phyloP scores from a whole-genome alignment of 2,329 filamentous ascomycete species.

The Sporothrix brunneoviolacea region DNA sequence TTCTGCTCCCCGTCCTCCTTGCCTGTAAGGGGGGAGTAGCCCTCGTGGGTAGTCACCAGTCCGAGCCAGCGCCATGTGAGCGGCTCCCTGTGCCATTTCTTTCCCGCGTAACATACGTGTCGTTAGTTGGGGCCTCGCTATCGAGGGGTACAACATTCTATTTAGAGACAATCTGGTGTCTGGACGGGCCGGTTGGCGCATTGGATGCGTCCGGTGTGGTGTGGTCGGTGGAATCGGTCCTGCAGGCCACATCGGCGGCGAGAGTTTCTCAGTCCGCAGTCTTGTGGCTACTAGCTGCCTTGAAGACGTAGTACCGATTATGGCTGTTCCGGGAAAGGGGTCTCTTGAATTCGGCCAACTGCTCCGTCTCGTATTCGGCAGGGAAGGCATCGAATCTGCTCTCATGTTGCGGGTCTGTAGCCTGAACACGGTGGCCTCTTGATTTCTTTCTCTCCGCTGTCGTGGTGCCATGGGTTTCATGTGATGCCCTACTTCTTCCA shows the following conservation, averaged over 20 bases:
- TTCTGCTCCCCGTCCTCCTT: not conserved
- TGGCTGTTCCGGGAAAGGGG: conserved; percentile 21
- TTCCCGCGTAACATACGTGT: not conserved
- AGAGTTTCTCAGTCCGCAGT: conserved; percentile 11
- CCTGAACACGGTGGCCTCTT: not conserved
- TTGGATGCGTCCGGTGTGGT: not conserved
- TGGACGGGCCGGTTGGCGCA: not conserved
- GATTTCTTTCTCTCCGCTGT: not conserved
- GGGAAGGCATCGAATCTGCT: conserved; percentile 21
- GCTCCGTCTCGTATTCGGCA: conserved; percentile 22
- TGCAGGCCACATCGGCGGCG: not conserved
- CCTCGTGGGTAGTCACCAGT: conserved; percentile 6
- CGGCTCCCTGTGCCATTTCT: conserved; percentile 23
- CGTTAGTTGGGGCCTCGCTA: not conserved
- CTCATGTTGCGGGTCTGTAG: conserved; percentile 10
- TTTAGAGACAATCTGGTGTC: not conserved
- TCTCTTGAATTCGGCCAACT: conserved; percentile 23
- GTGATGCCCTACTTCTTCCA: conserved; percentile 9
- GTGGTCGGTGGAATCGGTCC: not conserved
- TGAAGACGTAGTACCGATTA: conserved; percentile 19
- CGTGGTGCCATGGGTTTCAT: not conserved
- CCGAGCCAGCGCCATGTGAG: conserved; percentile 20
- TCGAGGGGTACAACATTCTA: not conserved
- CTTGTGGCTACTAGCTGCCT: conserved; percentile 16
- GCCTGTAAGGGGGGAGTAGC: not conserved